Percentiles rank a stretch among this genome's conserved stretches.
Evolutionary conservation across 495 filamentous ascomycete species (phyloP).

Genomic region (Hyaloscypha hepaticicola): DNA sequence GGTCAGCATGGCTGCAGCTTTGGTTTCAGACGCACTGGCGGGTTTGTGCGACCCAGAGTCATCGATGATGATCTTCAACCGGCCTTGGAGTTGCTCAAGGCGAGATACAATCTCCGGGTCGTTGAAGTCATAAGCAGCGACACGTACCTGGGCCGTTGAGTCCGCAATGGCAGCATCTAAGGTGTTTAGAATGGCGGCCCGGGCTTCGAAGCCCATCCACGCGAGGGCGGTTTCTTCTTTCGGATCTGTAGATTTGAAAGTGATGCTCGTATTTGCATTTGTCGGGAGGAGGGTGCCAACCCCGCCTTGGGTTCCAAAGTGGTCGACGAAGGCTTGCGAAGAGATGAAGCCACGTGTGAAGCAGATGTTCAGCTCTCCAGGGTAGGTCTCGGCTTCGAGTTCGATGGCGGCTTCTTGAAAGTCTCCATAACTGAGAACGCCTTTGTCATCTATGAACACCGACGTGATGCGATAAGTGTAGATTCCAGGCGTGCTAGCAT

Average conservation of each 20-base stretch:
- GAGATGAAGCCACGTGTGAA: conserved; percentile 25
- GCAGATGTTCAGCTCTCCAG: conserved; percentile 25
- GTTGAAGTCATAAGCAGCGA: conserved; percentile 26
- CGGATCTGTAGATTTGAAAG: conserved; percentile 22
- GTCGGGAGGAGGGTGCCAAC: conserved; percentile 21
- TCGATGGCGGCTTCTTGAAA: conserved; percentile 26
- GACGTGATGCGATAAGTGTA: conserved; percentile 24
- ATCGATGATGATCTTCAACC: conserved; percentile 25
- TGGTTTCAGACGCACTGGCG: conserved; percentile 14
- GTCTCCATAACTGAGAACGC: conserved; percentile 20
- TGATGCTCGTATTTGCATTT: conserved; percentile 21
- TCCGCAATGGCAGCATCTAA: conserved; percentile 24
- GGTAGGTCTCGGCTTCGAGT: conserved; percentile 23
- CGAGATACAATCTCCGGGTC: conserved; percentile 25
- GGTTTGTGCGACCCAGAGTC: conserved; percentile 22
- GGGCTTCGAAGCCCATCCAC: conserved; percentile 27
- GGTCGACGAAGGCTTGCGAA: conserved; percentile 23
- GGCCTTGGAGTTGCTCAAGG: conserved; percentile 22
- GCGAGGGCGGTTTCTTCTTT: conserved; percentile 22
- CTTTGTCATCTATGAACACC: conserved; percentile 19
- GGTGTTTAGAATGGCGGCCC: conserved; percentile 15
- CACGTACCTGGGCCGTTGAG: conserved; percentile 23
- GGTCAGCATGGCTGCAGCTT: conserved; percentile 17
- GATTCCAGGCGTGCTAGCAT: conserved; percentile 18
- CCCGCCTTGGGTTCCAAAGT: conserved; percentile 19